Evolutionary conservation across 208 protist genomes (phyloP).

Genomic region (Trypanosoma mega): DNA sequence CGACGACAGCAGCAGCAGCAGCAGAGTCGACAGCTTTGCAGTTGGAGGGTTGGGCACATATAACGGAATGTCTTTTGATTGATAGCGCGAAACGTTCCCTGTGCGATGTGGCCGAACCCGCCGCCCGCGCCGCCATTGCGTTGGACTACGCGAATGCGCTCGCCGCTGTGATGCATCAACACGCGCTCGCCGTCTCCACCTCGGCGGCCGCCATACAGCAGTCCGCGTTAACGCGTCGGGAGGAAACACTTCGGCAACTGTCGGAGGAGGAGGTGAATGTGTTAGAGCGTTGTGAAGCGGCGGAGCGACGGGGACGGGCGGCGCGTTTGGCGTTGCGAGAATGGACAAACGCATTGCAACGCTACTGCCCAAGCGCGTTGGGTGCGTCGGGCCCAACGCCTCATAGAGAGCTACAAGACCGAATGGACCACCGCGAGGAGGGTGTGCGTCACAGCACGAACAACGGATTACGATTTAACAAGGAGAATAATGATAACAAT

Average conservation of each 20-base stretch:
- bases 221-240: too few relatives aligned
- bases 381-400: too few relatives aligned
- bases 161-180: slow-evolving; percentile 3
- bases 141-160: slow-evolving; percentile 13
- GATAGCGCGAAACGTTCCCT: slow-evolving; percentile 13
- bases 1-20: too few relatives aligned
- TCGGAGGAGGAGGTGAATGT: background rate
- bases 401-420: too few relatives aligned
- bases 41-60: slow-evolving; percentile 27
- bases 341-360: too few relatives aligned
- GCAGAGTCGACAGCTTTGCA: slow-evolving; percentile 10
- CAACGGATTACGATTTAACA: too few relatives aligned
- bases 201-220: background rate
- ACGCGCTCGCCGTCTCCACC: slow-evolving; percentile 6
- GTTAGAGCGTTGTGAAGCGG: background rate
- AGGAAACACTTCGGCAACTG: background rate
- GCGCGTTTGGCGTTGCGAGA: too few relatives aligned
- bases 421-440: too few relatives aligned
- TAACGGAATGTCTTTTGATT: slow-evolving; percentile 25
- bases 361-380: too few relatives aligned
- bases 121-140: slow-evolving; percentile 8
- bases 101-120: slow-evolving; percentile 22
- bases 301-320: too few relatives aligned
- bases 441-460: too few relatives aligned
- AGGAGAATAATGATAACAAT: too few relatives aligned